A percentile compares a stretch with the other conserved stretches of the same genome.
These are phyloP conservation scores for Nigrospora oryzae DNA, from an alignment of 2,329 filamentous ascomycete genomes.

Conservation along the genomic window DNA sequence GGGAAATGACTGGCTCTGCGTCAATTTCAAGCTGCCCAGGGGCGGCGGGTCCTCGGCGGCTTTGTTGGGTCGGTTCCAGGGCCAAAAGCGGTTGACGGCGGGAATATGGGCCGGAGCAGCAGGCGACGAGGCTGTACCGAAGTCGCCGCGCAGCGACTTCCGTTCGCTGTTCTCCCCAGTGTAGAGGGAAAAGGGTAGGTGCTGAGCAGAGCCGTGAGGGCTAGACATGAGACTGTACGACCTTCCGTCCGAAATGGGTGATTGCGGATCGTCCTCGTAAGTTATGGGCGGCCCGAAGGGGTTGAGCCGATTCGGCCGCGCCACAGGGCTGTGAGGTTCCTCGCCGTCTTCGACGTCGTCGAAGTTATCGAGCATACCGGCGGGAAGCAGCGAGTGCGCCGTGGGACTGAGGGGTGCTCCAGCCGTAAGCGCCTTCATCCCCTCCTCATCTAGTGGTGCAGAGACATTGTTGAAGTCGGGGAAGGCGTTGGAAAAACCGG, in stretches of 20 bases:
- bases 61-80: constrained; percentile 57
- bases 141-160: constrained; percentile 27
- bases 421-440: constrained; percentile 50
- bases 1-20: constrained; percentile 73
- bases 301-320: constrained; percentile 19
- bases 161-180: constrained; percentile 35
- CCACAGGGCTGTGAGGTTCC: constrained; percentile 39
- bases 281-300: constrained; percentile 26
- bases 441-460: constrained; percentile 48
- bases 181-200: constrained; percentile 46
- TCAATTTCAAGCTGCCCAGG: constrained; percentile 60
- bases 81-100: constrained; percentile 45
- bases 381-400: constrained; percentile 65
- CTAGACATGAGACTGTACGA: constrained; percentile 52
- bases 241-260: constrained; percentile 49
- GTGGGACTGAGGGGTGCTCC: constrained; percentile 71
- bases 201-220: constrained; percentile 51
- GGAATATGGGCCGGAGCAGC: constrained; percentile 16
- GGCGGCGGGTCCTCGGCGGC: constrained; percentile 48
- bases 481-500: constrained; percentile 45
- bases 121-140: constrained; percentile 31
- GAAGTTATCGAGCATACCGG: constrained; percentile 52
- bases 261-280: constrained; percentile 43
- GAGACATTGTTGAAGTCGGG: constrained; percentile 36
- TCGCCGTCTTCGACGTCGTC: constrained; percentile 57